A percentile compares a stretch with the other conserved stretches of the same genome.
Conservation (phyloP, 1,284 basidiomycete species). For the Cerioporus squamosus region DNA sequence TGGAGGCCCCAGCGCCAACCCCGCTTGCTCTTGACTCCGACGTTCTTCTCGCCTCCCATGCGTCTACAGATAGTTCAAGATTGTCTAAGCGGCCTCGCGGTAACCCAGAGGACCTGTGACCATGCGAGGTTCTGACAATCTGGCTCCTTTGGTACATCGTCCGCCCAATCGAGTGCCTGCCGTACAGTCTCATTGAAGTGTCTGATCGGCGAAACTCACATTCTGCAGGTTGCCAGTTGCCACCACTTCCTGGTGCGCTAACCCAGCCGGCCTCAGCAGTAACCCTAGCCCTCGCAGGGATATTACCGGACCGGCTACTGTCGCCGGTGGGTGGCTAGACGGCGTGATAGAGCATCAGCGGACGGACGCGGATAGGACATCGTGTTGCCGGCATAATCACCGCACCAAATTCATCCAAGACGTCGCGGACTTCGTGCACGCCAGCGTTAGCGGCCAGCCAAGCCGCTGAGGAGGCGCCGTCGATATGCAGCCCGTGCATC, state of each 20-base stretch:
- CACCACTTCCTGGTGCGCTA: too few species aligned
- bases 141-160: background rate
- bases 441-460: background rate
- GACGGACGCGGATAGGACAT: background rate
- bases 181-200: too few species aligned
- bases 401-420: background rate
- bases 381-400: background rate
- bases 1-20: too few species aligned
- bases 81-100: background rate
- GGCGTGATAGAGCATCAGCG: too few species aligned
- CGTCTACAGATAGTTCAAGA: background rate
- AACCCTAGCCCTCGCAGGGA: too few species aligned
- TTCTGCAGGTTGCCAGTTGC: too few species aligned
- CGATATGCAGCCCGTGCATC: too few species aligned
- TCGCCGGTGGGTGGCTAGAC: too few species aligned
- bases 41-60: background rate
- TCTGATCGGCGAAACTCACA: too few species aligned
- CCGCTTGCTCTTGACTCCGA: background rate
- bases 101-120: background rate
- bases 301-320: too few species aligned
- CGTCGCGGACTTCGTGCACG: background rate
- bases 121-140: background rate
- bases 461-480: slow-evolving; percentile 2
- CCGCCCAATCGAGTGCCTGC: too few species aligned
- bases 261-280: too few species aligned